phyloP scores from a whole-genome alignment of 345 rosid species.

The Populus tremula region DNA sequence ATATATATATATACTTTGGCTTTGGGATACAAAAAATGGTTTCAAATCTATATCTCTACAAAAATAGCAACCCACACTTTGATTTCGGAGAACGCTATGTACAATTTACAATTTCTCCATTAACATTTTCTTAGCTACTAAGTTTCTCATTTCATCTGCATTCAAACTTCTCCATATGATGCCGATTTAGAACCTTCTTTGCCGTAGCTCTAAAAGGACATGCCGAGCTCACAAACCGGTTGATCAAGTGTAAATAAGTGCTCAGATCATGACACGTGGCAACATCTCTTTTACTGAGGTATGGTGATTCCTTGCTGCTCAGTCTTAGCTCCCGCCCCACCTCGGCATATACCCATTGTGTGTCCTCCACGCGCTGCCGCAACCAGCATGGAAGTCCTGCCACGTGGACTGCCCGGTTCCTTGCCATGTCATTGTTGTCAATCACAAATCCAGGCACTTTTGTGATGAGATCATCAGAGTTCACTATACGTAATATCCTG shows the following conservation, averaged over 20 bases:
- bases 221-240: conserved; percentile 66
- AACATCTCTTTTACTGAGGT: conserved; percentile 44
- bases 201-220: conserved; percentile 68
- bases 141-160: background rate
- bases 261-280: conserved; percentile 87
- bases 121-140: too few species aligned
- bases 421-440: background rate
- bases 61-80: background rate
- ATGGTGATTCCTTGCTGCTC: conserved; percentile 65
- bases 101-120: too few species aligned
- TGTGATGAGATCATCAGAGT: conserved; percentile 30
- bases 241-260: conserved; percentile 68
- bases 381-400: conserved; percentile 50
- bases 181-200: conserved; percentile 29
- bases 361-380: conserved; percentile 49
- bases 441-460: conserved; percentile 31
- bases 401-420: background rate
- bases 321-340: conserved; percentile 74
- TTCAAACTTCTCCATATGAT: background rate
- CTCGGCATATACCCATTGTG: conserved; percentile 79
- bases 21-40: background rate
- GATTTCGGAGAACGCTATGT: background rate
- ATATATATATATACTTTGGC: too few species aligned
- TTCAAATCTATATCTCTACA: background rate
- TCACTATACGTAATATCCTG: conserved; percentile 21